Evolutionary conservation across 108 stramenopile species (phyloP), one percentile per base, ranked within the genome.

Genomic region (Cylindrotheca fusiformis): DNA sequence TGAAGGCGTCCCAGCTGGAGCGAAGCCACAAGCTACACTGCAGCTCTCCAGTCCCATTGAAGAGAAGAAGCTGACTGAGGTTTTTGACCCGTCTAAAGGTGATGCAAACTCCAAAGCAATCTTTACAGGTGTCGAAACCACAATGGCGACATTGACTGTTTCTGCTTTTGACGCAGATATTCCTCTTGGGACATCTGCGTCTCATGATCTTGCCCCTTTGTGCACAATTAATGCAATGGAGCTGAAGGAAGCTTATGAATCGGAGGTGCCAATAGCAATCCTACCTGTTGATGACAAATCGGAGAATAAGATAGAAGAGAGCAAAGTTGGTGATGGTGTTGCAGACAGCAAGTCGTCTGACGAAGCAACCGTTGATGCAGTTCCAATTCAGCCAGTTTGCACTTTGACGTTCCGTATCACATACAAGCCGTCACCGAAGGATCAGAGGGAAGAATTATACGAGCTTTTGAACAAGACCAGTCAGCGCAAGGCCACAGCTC

Each of bases 31-130:
- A 6, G 69, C 85, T 47, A 63, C 70, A 48, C 49, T 91, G 58
- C 87, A 88, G 45, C 65, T 92, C 17, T 92, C 90, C 1, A 86
- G 87, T 0, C 87, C 90, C 8, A 81, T 87, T 21, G 87, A 92
- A 60, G 87, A 81, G 63, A 69, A 54, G 30, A 66, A 67, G 2
- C 52, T 90, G 33, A 78, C 63, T 3, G 56, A 77, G 28, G 19
- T 85, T 8, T 77, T 53, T 28, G 84, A 85, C 54, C 76, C 83
- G 12, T 29, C 67, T n/a, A 76, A 78, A 44, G 63, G 49, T n/a
- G 63, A 56, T 3, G 75, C 65, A 21, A 58, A 64, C 36, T 63
- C 65, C 19, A 62, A 63, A 22, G 78, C 65, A 4, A 48, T 28
- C 20, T 92, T 92, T 66, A 48, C 62, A 25, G 81, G 73, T 4